phyloP scores from a whole-genome alignment of 1,284 basidiomycete species.

The Ganoderma lingzhi region DNA sequence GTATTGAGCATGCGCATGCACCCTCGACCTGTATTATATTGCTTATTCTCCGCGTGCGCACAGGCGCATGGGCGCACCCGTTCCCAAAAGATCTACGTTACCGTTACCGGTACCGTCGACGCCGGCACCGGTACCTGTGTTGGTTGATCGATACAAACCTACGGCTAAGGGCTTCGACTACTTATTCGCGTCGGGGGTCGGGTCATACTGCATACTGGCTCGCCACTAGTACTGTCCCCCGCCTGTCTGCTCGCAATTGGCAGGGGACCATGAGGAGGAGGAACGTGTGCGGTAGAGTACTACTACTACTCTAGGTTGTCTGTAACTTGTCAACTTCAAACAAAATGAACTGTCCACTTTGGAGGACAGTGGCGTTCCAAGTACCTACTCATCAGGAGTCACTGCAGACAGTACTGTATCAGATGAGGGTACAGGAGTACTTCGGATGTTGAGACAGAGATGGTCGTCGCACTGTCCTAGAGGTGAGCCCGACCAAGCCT shows the following conservation, averaged over 20 bases:
- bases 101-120: too few species aligned
- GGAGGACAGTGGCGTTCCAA: not conserved
- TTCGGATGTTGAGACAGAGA: not conserved
- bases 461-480: not conserved
- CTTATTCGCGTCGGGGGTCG: too few species aligned
- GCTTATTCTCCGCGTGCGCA: not conserved
- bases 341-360: too few species aligned
- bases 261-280: not conserved
- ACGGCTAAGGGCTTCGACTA: too few species aligned
- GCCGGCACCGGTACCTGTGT: too few species aligned
- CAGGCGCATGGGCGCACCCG: not conserved
- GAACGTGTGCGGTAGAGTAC: not conserved
- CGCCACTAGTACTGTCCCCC: too few species aligned
- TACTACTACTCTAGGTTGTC: not conserved
- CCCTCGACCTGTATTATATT: too few species aligned
- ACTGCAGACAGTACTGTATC: not conserved
- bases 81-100: not conserved
- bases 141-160: too few species aligned
- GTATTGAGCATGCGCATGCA: not conserved
- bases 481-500: too few species aligned
- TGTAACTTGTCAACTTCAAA: not conserved
- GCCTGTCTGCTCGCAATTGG: not conserved
- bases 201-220: too few species aligned
- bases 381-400: not conserved
- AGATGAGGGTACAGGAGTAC: not conserved